Evolutionary conservation across 1,284 basidiomycete species (phyloP), one percentile per base, ranked within the genome.

Genomic region (Boletus mariae): DNA sequence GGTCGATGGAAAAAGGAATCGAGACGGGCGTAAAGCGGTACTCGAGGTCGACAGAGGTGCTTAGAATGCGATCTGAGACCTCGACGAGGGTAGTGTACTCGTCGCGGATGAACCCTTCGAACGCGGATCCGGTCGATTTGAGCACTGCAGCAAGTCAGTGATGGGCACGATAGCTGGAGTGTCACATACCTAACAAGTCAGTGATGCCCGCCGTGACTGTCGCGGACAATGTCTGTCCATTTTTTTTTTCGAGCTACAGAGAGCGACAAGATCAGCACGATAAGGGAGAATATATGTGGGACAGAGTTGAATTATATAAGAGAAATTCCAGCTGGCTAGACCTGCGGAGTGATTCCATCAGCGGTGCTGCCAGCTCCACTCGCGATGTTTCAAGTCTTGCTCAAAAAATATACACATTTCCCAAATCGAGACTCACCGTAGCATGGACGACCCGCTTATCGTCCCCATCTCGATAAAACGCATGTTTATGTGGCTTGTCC

Each of bases 381-480:
- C 47, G 12, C 40, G 37, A 28, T 9, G 56, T 56, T 63, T 59
- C 57, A 49, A 15, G 40, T 29, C 31, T 12, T 11, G 23, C 37
- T 46, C 7, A n/a, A 49, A 32, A 46, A 15, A 29, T 7, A 47
- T 7, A 5, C 17, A 8, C 13, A 43, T 15, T 40, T 28, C 17
- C 48, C 38, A 51, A 54, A 60, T 52, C 10, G 13, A 51, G 51
- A 66, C 75, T 53, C 48, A 85, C 87, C 61, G 83, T 80, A 34
- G 84, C 85, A 20, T 80, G 80, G 6, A 86, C 80, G 20, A 85
- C 69, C 11, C 85, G 78, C 75, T 92, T 95, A 68, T 98, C 94
- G 8, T 95, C 91, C 1, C 95, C 95, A 61, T 98, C 92, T 31
- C 94, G 79, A 51, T 83, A 77, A 71, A 97, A 98, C 23, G 91